phyloP scores from a whole-genome alignment of 768 basidiomycete species.

The Brasilioporus rufonigricans region DNA sequence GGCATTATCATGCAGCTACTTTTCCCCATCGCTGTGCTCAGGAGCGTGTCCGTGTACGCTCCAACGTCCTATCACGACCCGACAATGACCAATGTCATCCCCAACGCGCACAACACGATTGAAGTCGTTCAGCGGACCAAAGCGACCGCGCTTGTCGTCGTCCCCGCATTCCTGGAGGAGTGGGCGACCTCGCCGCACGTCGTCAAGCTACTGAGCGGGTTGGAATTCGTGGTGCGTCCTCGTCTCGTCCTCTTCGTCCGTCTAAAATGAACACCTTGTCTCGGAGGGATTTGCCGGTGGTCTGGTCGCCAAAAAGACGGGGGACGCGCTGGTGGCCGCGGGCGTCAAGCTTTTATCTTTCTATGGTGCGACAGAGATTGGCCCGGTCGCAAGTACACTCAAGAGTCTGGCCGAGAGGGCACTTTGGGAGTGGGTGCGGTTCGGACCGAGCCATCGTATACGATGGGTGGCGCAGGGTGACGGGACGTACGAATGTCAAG shows the following conservation, averaged over 20 bases:
- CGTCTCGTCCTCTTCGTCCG: background rate
- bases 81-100: constrained; percentile 15
- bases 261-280: background rate
- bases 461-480: constrained; percentile 38
- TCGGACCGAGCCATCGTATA: constrained; percentile 21
- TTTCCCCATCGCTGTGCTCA: constrained; percentile 11
- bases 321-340: constrained; percentile 32
- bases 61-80: constrained; percentile 19
- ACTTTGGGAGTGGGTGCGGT: constrained; percentile 36
- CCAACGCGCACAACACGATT: constrained; percentile 22
- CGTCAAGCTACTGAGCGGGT: constrained; percentile 14
- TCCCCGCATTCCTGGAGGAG: constrained; percentile 25
- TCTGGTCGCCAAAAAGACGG: constrained; percentile 35
- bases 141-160: constrained; percentile 11
- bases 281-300: constrained; percentile 37
- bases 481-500: constrained; percentile 38
- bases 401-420: constrained; percentile 20
- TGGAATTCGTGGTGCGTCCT: constrained; percentile 22
- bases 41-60: constrained; percentile 13
- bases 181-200: constrained; percentile 19
- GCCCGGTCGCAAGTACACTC: constrained; percentile 16
- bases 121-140: constrained; percentile 15
- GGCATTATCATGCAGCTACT: constrained; percentile 19
- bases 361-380: constrained; percentile 41
- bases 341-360: constrained; percentile 34